phyloP scores from a whole-genome alignment of 2,329 filamentous ascomycete genomes.

The Drechslerella stenobrocha region DNA sequence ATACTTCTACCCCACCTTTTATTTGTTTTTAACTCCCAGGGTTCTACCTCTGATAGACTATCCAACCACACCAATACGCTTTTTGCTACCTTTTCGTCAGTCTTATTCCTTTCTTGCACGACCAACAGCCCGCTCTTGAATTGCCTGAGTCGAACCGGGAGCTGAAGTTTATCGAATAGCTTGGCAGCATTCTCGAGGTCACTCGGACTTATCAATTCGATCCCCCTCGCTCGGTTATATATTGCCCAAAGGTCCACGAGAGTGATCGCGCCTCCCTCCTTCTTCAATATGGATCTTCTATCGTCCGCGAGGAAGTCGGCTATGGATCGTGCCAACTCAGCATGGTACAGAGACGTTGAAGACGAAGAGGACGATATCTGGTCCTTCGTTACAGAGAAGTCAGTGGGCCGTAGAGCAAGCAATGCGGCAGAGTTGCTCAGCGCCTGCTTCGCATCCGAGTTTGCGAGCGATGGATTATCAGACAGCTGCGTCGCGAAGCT shows the following conservation, averaged over 20 bases:
- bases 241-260: conserved; percentile 90
- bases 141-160: conserved; percentile 81
- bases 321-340: conserved; percentile 78
- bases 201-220: conserved; percentile 86
- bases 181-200: conserved; percentile 89
- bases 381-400: conserved; percentile 51
- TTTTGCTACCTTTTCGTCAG: conserved; percentile 87
- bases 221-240: conserved; percentile 89
- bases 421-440: conserved; percentile 81
- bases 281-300: conserved; percentile 72
- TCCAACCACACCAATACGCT: conserved; percentile 61
- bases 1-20: conserved; percentile 78
- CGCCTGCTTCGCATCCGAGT: conserved; percentile 71
- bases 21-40: conserved; percentile 54
- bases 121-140: conserved; percentile 96
- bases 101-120: conserved; percentile 83
- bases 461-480: conserved; percentile 55
- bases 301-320: conserved; percentile 91
- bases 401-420: conserved; percentile 57
- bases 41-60: conserved; percentile 4
- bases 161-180: conserved; percentile 81
- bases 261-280: conserved; percentile 83
- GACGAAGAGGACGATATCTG: conserved; percentile 49
- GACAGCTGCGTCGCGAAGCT: conserved; percentile 40
- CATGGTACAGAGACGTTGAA: conserved; percentile 73